Evolutionary conservation across 495 filamentous ascomycete genomes (phyloP).

Genomic region (Neurospora sp.): DNA sequence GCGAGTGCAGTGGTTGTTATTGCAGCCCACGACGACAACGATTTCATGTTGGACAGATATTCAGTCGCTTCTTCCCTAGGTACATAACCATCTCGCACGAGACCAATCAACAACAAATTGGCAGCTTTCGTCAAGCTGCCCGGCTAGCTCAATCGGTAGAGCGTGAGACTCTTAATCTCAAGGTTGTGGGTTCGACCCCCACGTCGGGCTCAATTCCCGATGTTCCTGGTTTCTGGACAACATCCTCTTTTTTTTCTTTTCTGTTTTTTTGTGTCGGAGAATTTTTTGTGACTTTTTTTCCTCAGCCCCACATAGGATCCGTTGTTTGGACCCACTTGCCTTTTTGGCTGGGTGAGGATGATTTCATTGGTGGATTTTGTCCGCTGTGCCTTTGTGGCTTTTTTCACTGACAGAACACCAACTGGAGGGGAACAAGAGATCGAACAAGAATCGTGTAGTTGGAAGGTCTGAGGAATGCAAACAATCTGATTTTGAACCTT

Average conservation of each 20-base stretch:
- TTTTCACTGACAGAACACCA: background rate
- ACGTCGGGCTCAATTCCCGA: background rate
- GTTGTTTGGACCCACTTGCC: background rate
- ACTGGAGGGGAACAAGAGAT: background rate
- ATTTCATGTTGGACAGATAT: too few species aligned
- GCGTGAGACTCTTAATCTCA: constrained; percentile 69
- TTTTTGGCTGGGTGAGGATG: background rate
- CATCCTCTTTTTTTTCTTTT: background rate
- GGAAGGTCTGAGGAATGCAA: background rate
- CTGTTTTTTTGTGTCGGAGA: background rate
- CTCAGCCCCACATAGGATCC: background rate
- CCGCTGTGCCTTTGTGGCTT: background rate
- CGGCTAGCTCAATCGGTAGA: constrained; percentile 65
- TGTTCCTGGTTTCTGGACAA: background rate
- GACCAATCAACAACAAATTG: background rate
- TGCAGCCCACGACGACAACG: too few species aligned
- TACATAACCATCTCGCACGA: background rate
- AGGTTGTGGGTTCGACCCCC: constrained; percentile 22
- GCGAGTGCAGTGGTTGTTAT: too few species aligned
- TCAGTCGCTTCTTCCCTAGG: background rate
- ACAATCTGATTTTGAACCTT: background rate
- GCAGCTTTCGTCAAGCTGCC: background rate
- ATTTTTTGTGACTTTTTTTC: background rate
- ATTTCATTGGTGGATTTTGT: background rate
- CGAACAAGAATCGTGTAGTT: background rate